Evolutionary conservation across 805 yeast species (phyloP).

Genomic region (Spathaspora hagerdaliae): DNA sequence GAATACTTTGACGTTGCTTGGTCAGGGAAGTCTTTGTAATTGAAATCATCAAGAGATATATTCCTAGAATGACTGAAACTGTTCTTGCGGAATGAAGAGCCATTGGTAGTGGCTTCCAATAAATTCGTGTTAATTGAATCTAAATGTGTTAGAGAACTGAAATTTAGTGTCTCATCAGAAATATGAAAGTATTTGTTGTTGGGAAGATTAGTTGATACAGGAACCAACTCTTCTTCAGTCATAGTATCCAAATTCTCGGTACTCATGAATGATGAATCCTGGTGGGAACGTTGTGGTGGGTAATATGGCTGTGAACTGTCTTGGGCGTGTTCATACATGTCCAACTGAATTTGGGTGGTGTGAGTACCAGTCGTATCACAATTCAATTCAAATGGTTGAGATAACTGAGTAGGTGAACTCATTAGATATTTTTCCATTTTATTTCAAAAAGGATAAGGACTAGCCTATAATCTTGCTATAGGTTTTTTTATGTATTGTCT

Average conservation of each 20-base stretch:
- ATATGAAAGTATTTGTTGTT: conserved; percentile 2
- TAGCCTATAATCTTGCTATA: too few species aligned
- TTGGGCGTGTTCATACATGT: not conserved
- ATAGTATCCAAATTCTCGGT: not conserved
- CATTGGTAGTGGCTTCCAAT: not conserved
- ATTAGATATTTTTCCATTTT: conserved; percentile 35
- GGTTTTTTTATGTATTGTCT: too few species aligned
- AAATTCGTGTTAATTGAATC: conserved; percentile 1
- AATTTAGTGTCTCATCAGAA: not conserved
- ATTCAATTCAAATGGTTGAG: conserved; percentile 23
- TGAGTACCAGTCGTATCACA: not conserved
- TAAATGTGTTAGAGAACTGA: not conserved
- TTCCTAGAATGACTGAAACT: conserved; percentile 19
- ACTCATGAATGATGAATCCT: not conserved
- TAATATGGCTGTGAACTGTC: not conserved
- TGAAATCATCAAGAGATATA: conserved; percentile 15
- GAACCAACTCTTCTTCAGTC: conserved; percentile 8
- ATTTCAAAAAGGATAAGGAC: too few species aligned
- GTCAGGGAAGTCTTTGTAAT: conserved; percentile 3
- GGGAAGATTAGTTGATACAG: conserved; percentile 8
- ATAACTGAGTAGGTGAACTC: conserved; percentile 37
- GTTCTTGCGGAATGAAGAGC: not conserved
- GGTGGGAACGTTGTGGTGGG: not conserved
- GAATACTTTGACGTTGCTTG: too few species aligned
- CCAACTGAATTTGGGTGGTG: too few species aligned